Evolutionary conservation across 1,284 basidiomycete species (phyloP).

Genomic region (Malassezia restricta): DNA sequence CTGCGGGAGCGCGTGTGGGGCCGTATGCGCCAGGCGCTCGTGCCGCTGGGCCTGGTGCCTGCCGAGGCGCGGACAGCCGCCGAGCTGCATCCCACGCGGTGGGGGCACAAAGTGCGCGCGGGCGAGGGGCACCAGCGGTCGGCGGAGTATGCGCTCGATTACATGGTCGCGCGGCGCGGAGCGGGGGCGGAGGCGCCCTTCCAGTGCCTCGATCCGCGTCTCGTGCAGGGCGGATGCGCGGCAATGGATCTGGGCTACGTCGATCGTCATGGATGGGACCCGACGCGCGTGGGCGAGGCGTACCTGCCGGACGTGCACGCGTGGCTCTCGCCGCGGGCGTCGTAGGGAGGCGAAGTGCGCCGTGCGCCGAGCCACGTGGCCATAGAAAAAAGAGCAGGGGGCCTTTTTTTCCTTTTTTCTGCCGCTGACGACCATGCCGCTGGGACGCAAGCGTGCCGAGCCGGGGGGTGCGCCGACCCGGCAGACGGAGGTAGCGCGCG

Average conservation of each 20-base stretch:
- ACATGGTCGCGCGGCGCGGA: conserved; percentile 16
- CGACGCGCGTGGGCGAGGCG: background rate
- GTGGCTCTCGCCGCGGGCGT: conserved; percentile 18
- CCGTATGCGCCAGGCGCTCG: background rate
- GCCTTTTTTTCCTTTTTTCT: background rate
- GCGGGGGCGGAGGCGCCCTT: conserved; percentile 17
- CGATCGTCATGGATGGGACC: conserved; percentile 14
- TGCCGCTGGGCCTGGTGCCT: background rate
- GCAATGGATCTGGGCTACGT: conserved; percentile 25
- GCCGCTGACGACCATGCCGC: background rate
- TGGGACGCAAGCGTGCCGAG: conserved; percentile 12
- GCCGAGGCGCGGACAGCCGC: background rate
- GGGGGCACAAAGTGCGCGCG: conserved; percentile 11
- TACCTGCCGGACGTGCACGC: conserved; percentile 15
- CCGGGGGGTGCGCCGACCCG: conserved; percentile 7
- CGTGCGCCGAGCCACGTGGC: conserved; percentile 1
- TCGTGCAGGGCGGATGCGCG: conserved; percentile 27
- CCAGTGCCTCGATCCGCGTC: conserved; percentile 27
- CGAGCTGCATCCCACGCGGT: conserved; percentile 22
- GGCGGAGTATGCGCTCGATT: conserved; percentile 30
- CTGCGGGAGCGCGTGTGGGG: background rate
- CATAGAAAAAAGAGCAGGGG: background rate
- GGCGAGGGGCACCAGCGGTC: conserved; percentile 27
- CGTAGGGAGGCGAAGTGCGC: background rate
- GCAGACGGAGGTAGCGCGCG: background rate